Base-by-base conservation (phyloP, 768 basidiomycete species). In the Lactarius vividus region DNA sequence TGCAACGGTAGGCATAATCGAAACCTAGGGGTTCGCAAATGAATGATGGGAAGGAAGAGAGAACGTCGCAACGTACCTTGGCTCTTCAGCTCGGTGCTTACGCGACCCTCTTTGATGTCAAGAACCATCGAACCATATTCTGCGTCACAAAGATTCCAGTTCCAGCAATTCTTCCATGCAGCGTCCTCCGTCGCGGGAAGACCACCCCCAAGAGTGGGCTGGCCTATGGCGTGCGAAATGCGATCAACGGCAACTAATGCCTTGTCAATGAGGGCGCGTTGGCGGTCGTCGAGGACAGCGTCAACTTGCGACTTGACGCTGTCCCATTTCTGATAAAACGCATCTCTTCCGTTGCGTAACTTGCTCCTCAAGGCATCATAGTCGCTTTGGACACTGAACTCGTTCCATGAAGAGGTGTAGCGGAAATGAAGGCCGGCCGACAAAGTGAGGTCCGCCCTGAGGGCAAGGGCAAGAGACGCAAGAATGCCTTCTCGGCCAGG, bases 101-200 rank as follows among this genome's bases (percentile, higher is more conserved):
- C 86, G 57, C 96, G 82, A 9, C 96, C 95, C 65, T 98, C 96
- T 71, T 90, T 90, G 72, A 98, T 79, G 70, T 97, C 94, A 54
- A 99, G 79, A 1, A 97, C 80, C 39, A 99, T 82, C 13, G 87
- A 87, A 2, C 97, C 96, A 67, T 89, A 97, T 2, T 94, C 92
- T 7, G 96, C 96, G 71, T 99, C 97, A 69, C 95, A 95, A 52
- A 98, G 79, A 73, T 98, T 96, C 96, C 96, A 97, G 74, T 97
- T 94, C 96, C 96, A 98, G 75, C 93, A 94, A 75, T 97, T 98
- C 78, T 98, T 99, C 96, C 96, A 99, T 0, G 92, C 88, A 3
- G 89, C 87, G 71, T 98, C 95, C 75, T 99, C 96, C 2, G 84
- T 83, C 2, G 83, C 81, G 10, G 82, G 79, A 1, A 83, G 73